Conservation (phyloP, 2,329 filamentous ascomycete genomes). For the Alternaria triticina region DNA sequence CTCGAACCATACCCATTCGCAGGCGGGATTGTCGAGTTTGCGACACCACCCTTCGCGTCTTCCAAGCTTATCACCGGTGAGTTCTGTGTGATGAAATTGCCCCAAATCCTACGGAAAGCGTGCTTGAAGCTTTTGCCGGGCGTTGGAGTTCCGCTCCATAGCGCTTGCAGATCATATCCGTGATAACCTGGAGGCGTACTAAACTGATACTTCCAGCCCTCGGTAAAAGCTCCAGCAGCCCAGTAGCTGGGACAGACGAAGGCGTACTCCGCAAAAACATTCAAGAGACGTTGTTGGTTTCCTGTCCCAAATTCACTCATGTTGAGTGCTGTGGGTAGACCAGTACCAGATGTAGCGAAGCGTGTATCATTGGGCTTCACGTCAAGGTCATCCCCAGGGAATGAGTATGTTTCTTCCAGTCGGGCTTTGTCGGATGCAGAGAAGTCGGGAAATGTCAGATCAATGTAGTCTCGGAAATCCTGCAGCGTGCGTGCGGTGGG, state of each 20-base stretch:
- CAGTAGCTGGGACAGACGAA: conserved; percentile 52
- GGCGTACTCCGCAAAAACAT: conserved; percentile 55
- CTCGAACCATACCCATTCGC: conserved; percentile 15
- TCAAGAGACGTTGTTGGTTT: conserved; percentile 48
- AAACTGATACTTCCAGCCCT: conserved; percentile 46
- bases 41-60: conserved; percentile 35
- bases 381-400: conserved; percentile 30
- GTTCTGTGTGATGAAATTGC: conserved; percentile 38
- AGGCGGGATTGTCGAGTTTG: conserved; percentile 30
- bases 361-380: conserved; percentile 30
- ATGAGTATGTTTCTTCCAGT: conserved; percentile 39
- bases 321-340: conserved; percentile 34
- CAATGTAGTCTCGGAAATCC: conserved; percentile 40
- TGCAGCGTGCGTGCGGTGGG: conserved; percentile 33
- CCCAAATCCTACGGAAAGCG: conserved; percentile 45
- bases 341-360: conserved; percentile 34
- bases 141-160: conserved; percentile 31
- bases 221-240: conserved; percentile 46
- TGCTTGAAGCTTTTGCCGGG: conserved; percentile 39
- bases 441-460: conserved; percentile 45
- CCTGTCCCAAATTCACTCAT: conserved; percentile 39
- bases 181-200: conserved; percentile 37
- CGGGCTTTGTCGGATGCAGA: conserved; percentile 31
- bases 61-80: conserved; percentile 33
- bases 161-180: conserved; percentile 41